phyloP scores from a whole-genome alignment of 1,139 yeast genomes.

The Hansenula lynferdii region DNA sequence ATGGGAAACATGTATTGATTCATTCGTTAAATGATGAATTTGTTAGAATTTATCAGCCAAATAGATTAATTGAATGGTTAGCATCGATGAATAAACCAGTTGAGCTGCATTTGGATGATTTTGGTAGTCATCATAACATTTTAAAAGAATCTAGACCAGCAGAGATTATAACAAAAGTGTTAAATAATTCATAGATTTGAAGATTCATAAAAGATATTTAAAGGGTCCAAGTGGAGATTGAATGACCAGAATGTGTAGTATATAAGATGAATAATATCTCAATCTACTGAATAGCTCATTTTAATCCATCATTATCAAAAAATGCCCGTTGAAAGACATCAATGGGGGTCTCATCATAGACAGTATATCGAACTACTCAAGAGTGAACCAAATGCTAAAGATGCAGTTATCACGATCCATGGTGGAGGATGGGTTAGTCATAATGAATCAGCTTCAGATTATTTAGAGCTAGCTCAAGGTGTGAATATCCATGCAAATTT shows the following conservation, averaged over 20 bases:
- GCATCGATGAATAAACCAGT: not conserved
- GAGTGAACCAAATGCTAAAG: not conserved
- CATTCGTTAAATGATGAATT: constrained; percentile 35
- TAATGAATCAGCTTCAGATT: not conserved
- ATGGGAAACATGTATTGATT: constrained; percentile 22
- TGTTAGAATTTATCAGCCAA: constrained; percentile 27
- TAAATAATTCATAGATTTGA: too few relatives aligned
- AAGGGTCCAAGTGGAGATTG: too few relatives aligned
- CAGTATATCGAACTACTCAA: not conserved
- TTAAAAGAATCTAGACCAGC: too few relatives aligned
- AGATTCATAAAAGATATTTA: too few relatives aligned
- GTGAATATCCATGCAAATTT: not conserved
- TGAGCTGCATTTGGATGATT: constrained; percentile 12
- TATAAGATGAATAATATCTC: too few relatives aligned
- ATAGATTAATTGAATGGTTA: constrained; percentile 20
- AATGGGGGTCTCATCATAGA: constrained; percentile 1
- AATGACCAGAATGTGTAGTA: too few relatives aligned
- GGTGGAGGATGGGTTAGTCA: constrained; percentile 1
- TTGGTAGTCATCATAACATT: constrained; percentile 24
- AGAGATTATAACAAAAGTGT: too few relatives aligned
- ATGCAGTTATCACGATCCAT: not conserved
- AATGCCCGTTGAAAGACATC: not conserved
- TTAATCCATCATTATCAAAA: not conserved
- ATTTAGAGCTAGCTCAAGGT: not conserved
- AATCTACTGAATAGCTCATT: not conserved